Evolutionary conservation across 2,329 filamentous ascomycete species (phyloP), one percentile per base, ranked within the genome.

Genomic region (Colletotrichum tanaceti): DNA sequence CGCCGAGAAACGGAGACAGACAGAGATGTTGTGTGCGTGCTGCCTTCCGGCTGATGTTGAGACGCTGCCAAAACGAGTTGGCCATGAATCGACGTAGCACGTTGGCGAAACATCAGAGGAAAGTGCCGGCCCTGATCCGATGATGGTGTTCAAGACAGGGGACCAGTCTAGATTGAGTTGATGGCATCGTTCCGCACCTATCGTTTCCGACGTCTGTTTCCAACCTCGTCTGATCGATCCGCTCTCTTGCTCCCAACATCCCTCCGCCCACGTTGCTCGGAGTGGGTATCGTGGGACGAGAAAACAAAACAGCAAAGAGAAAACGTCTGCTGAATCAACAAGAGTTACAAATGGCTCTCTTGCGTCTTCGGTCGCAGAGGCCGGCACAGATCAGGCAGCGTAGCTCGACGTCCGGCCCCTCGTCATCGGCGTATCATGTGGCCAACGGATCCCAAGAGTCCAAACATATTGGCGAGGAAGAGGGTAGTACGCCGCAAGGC

Each of bases 311-410:
- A 32, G 28, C 28, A n/a, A 16, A 16, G 20, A 7, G 11, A 46
- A 55, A 58, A 22, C n/a, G 20, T 18, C 47, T n/a, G 41, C 49
- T 24, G 22, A n/a, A 32, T 46, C 38, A n/a, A 14, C 20, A 49
- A 35, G 16, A 28, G n/a, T 44, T 58, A 41, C n/a, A 55, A 62
- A 47, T 41, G 22, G 22, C 24, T 55, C 22, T 24, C 38, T 61
- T 18, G 46, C 32, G 28, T 47, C 28, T 38, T 7, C 9, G 10
- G 55, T 61, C 32, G 50, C 44, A 47, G 38, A 63, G 28, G 38
- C 52, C 18, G 11, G 22, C n/a, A 39, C 28, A 46, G 38, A 6
- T 39, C 53, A 54, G 22, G 32, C 53, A 54, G 22, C n/a, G 38
- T 35, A 58, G 46, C 46, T 53, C 53, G 44, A 22, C 20, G 13